phyloP scores from a whole-genome alignment of 108 stramenopile species.

The Fragilaria crotonensis region DNA sequence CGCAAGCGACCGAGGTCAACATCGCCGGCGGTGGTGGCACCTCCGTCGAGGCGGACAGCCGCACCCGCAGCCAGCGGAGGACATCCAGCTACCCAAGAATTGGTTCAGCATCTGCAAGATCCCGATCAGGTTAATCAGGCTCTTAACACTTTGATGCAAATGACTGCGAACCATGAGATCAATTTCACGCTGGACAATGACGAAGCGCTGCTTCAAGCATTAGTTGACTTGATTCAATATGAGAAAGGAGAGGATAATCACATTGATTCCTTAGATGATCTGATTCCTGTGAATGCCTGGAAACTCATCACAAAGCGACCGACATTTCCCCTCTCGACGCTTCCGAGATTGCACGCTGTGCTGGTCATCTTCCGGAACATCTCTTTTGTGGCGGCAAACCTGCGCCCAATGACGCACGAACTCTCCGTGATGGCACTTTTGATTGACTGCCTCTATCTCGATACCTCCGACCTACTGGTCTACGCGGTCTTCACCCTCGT shows the following conservation, averaged over 20 bases:
- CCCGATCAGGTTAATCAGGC: not conserved
- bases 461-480: constrained; percentile 42
- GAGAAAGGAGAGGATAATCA: not conserved
- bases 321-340: not conserved
- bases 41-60: not conserved
- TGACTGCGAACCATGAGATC: not conserved
- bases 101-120: not conserved
- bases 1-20: not conserved
- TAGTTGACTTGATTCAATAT: not conserved
- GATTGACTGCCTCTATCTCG: constrained; percentile 60
- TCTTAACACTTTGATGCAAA: not conserved
- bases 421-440: constrained; percentile 40
- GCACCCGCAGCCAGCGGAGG: not conserved
- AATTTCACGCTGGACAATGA: not conserved
- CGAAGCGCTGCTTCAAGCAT: not conserved
- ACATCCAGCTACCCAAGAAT: not conserved
- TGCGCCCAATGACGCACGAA: constrained; percentile 59
- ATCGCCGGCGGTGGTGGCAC: not conserved
- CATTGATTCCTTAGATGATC: not conserved
- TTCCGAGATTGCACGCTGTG: constrained; percentile 27
- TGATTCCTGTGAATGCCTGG: not conserved
- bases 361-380: constrained; percentile 59
- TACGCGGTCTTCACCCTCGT: constrained; percentile 50
- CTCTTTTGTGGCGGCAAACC: constrained; percentile 63
- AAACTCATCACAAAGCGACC: not conserved